phyloP scores from a whole-genome alignment of 176 grass and related monocot species.

The Hyparrhenia diplandra region DNA sequence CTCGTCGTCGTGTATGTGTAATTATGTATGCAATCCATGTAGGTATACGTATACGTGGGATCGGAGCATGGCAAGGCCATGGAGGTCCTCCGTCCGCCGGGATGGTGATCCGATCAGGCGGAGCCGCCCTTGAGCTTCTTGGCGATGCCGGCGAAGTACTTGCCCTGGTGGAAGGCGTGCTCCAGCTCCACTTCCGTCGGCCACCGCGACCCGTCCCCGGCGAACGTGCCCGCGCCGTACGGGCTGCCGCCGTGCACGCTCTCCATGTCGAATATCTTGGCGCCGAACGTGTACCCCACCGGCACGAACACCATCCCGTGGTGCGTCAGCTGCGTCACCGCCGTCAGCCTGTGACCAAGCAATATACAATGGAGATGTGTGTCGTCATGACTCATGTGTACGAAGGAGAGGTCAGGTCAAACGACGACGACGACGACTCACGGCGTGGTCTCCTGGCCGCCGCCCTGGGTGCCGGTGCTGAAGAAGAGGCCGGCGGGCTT shows the following conservation, averaged over 20 bases:
- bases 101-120: slow-evolving; percentile 22
- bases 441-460: slow-evolving; percentile 54
- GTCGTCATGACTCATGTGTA: too few relatives aligned
- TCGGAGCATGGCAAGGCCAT: background rate
- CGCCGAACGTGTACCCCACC: slow-evolving; percentile 71
- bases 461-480: slow-evolving; percentile 51
- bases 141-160: slow-evolving; percentile 73
- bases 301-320: slow-evolving; percentile 84
- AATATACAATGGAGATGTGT: too few relatives aligned
- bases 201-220: slow-evolving; percentile 64
- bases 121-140: slow-evolving; percentile 67
- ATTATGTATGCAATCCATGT: background rate
- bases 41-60: background rate
- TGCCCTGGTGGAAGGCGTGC: slow-evolving; percentile 91
- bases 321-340: slow-evolving; percentile 65
- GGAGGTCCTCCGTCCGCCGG: background rate
- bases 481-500: slow-evolving; percentile 55
- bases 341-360: slow-evolving; percentile 43
- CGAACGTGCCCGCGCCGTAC: slow-evolving; percentile 64
- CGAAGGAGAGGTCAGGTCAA: background rate
- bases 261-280: slow-evolving; percentile 69
- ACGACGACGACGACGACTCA: background rate
- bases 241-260: slow-evolving; percentile 64
- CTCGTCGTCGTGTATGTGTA: background rate
- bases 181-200: slow-evolving; percentile 67